Evolutionary conservation across 305 asterid species (phyloP).

Genomic region (Striga hermonthica): DNA sequence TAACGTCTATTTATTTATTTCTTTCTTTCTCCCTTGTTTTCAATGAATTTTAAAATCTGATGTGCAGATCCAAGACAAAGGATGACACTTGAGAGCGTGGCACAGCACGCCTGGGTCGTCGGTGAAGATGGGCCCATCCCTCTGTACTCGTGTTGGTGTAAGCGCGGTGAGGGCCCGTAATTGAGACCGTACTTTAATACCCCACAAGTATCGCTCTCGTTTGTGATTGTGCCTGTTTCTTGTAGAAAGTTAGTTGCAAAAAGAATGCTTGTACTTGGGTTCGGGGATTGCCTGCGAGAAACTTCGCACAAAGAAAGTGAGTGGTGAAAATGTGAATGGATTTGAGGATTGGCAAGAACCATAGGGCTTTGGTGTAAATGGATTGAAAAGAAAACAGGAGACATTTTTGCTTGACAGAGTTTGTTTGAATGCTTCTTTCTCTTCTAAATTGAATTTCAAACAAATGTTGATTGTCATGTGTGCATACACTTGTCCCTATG

Average conservation of each 20-base stretch:
- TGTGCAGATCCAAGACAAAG: slow-evolving; percentile 63
- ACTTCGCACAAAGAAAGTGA: neutral
- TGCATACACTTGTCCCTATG: too few relatives aligned
- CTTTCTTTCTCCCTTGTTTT: neutral
- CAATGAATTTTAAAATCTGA: slow-evolving; percentile 1
- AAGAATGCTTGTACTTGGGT: slow-evolving; percentile 5
- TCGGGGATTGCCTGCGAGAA: slow-evolving; percentile 16
- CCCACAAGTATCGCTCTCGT: slow-evolving; percentile 15
- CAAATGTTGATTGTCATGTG: too few relatives aligned
- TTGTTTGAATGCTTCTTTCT: too few relatives aligned
- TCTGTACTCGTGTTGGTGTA: slow-evolving; percentile 63
- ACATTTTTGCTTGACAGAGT: neutral
- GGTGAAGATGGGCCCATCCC: slow-evolving; percentile 65
- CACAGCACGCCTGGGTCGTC: slow-evolving; percentile 66
- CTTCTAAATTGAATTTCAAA: too few relatives aligned
- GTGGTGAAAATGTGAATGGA: slow-evolving; percentile 7
- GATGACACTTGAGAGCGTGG: slow-evolving; percentile 59
- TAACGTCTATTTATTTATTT: neutral
- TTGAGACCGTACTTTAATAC: slow-evolving; percentile 16
- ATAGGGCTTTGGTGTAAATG: neutral
- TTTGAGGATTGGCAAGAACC: slow-evolving; percentile 22
- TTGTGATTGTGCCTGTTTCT: slow-evolving; percentile 15
- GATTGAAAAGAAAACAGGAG: slow-evolving; percentile 27
- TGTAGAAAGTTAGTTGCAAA: slow-evolving; percentile 28
- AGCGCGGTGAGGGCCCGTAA: slow-evolving; percentile 34